Evolutionary conservation across 2,329 filamentous ascomycete genomes (phyloP).

Genomic region (Stemphylium beticola): DNA sequence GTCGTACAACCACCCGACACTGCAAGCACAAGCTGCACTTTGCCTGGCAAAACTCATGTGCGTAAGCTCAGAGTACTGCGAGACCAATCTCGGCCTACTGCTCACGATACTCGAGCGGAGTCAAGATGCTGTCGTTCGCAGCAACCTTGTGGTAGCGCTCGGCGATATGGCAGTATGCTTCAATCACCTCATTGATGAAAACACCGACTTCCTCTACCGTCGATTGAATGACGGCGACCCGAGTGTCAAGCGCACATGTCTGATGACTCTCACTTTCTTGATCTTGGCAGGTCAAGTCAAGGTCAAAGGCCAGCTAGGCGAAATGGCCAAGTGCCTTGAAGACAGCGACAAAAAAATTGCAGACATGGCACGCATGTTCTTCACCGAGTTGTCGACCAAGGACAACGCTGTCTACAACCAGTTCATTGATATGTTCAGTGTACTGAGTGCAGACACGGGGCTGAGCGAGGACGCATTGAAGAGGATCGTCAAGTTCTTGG

Average conservation of each 20-base stretch:
- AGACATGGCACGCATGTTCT: conserved; percentile 96
- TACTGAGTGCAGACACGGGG: conserved; percentile 80
- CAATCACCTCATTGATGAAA: conserved; percentile 98
- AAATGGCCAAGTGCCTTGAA: conserved; percentile 99
- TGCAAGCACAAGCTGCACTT: conserved; percentile 91
- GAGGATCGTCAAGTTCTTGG: conserved; percentile 87
- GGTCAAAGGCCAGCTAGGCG: conserved; percentile 96
- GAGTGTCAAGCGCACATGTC: conserved; percentile 93
- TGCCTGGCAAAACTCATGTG: conserved; percentile 99
- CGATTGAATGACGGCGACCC: conserved; percentile 86
- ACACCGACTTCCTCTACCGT: conserved; percentile 96
- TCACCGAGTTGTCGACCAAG: conserved; percentile 95
- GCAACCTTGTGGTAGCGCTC: conserved; percentile 94
- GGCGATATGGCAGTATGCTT: conserved; percentile 99
- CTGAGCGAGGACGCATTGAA: conserved; percentile 86
- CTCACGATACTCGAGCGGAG: conserved; percentile 98
- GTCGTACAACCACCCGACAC: conserved; percentile 83
- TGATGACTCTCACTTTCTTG: conserved; percentile 98
- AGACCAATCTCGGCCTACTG: conserved; percentile 86
- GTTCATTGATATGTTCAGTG: conserved; percentile 98
- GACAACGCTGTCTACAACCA: conserved; percentile 99
- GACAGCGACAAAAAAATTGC: conserved; percentile 94
- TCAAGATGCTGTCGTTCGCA: conserved; percentile 87
- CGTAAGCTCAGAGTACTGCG: conserved; percentile 94
- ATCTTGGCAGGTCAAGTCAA: conserved; percentile 98